Percentiles rank a stretch among this genome's conserved stretches.
These are phyloP conservation scores for Neurospora tetraspora DNA, from an alignment of 495 filamentous ascomycete species.

Conservation along the genomic window DNA sequence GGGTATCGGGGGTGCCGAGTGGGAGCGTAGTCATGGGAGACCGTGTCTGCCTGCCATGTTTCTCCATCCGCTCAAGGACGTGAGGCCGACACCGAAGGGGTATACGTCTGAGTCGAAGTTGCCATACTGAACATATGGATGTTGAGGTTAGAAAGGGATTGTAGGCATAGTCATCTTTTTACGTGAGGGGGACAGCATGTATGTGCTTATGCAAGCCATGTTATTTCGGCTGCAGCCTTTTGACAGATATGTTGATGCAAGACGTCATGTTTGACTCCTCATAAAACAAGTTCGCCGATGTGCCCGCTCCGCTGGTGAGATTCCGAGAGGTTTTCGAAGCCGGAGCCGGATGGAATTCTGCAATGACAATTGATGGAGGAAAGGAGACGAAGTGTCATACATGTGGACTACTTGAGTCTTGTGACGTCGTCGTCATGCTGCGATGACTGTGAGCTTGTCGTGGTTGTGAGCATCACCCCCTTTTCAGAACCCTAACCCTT, in stretches of 20 bases:
- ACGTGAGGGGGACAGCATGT: too few relatives aligned
- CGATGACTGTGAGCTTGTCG: too few relatives aligned
- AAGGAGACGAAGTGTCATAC: too few relatives aligned
- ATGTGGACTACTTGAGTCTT: too few relatives aligned
- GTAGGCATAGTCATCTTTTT: not conserved
- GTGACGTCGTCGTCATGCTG: not conserved
- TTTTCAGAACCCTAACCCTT: not conserved
- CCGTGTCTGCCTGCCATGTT: constrained; percentile 47
- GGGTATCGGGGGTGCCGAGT: constrained; percentile 38
- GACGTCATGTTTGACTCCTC: too few relatives aligned
- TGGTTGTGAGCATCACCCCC: not conserved
- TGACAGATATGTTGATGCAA: too few relatives aligned
- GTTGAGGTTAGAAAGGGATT: not conserved
- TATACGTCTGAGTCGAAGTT: constrained; percentile 21
- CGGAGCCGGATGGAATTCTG: too few relatives aligned
- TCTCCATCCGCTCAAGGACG: constrained; percentile 45
- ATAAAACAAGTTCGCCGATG: too few relatives aligned
- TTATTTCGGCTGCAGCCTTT: not conserved
- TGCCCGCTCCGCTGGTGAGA: too few relatives aligned
- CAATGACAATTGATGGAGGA: too few relatives aligned
- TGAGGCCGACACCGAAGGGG: constrained; percentile 31
- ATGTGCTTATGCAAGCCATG: not conserved
- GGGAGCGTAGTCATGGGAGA: constrained; percentile 42
- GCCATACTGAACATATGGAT: constrained; percentile 6
- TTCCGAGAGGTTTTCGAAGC: too few relatives aligned